phyloP scores from a whole-genome alignment of 2,329 filamentous ascomycete species.

The Stagonosporopsis rhizophila region DNA sequence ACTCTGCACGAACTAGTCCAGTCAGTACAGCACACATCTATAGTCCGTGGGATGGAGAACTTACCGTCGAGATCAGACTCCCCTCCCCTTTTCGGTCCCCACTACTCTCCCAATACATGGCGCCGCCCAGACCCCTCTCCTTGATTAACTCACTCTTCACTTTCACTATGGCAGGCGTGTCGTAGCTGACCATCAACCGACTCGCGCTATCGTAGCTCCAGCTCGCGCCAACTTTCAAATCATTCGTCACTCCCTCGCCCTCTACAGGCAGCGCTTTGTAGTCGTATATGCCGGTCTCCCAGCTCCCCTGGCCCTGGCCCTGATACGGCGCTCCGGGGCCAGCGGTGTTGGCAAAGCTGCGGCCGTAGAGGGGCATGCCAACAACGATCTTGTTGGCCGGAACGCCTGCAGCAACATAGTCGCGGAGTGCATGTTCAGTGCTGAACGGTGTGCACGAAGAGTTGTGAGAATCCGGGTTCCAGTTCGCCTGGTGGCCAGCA shows the following conservation, averaged over 20 bases:
- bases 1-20: slow-evolving; percentile 55
- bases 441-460: slow-evolving; percentile 42
- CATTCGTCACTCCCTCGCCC: slow-evolving; percentile 33
- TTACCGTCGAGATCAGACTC: slow-evolving; percentile 43
- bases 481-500: slow-evolving; percentile 46
- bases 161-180: slow-evolving; percentile 42
- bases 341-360: slow-evolving; percentile 44
- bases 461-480: slow-evolving; percentile 7
- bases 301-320: slow-evolving; percentile 42
- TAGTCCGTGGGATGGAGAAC: slow-evolving; percentile 8
- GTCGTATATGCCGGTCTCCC: slow-evolving; percentile 48
- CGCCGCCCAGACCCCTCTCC: slow-evolving; percentile 42
- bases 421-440: slow-evolving; percentile 39
- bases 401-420: slow-evolving; percentile 44
- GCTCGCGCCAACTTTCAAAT: slow-evolving; percentile 34
- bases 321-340: slow-evolving; percentile 43
- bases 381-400: slow-evolving; percentile 45
- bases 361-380: slow-evolving; percentile 49
- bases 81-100: slow-evolving; percentile 41
- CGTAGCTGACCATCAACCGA: slow-evolving; percentile 42
- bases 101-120: slow-evolving; percentile 50
- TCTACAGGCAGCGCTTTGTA: slow-evolving; percentile 45
- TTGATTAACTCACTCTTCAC: slow-evolving; percentile 39
- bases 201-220: slow-evolving; percentile 40
- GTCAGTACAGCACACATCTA: slow-evolving; percentile 10